Conservation (phyloP, 2,329 filamentous ascomycete genomes). For the Neopestalotiopsis sp. region DNA sequence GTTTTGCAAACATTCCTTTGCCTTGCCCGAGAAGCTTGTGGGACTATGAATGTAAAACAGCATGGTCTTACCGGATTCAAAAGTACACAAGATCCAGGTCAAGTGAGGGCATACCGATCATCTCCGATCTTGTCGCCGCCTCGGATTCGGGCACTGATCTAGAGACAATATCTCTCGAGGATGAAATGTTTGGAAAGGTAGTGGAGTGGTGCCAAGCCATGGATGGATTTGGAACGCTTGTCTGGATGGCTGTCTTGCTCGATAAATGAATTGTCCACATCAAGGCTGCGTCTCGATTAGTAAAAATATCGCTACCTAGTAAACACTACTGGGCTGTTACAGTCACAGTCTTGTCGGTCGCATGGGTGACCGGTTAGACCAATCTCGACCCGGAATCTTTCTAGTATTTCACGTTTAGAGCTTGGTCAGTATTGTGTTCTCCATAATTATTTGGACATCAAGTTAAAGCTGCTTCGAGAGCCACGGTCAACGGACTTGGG, state of each 20-base stretch:
- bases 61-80: constrained; percentile 26
- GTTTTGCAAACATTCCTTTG: constrained; percentile 22
- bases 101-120: constrained; percentile 15
- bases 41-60: constrained; percentile 28
- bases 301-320: background rate
- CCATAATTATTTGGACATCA: no score
- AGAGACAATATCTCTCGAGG: background rate
- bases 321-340: no score
- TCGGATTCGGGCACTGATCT: background rate
- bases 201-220: constrained; percentile 32
- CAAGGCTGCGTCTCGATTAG: background rate
- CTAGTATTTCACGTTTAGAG: no score
- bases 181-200: constrained; percentile 22
- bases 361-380: no score
- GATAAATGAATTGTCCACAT: constrained; percentile 23
- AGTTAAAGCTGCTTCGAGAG: no score
- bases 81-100: constrained; percentile 18
- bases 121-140: constrained; percentile 21
- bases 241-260: constrained; percentile 39
- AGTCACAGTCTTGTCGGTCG: no score
- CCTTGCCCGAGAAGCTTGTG: constrained; percentile 27
- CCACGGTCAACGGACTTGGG: no score
- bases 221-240: constrained; percentile 33
- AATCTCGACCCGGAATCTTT: no score
- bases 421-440: no score